Evolutionary conservation across 225 moss, liverwort and hornwort genomes (phyloP).

Genomic region (Bryum argenteum): DNA sequence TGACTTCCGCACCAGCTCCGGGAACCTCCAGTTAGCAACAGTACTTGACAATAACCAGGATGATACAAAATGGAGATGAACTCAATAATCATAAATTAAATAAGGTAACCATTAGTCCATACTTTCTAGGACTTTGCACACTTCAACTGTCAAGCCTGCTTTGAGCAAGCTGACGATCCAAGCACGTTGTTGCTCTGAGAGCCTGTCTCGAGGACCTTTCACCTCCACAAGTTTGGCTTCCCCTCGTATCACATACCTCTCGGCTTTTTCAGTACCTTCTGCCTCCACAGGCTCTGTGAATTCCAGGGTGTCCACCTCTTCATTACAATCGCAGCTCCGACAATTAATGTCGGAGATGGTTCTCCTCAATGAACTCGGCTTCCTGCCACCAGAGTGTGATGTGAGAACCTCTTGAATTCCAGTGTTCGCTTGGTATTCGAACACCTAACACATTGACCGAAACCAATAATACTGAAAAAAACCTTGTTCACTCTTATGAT

Average conservation of each 20-base stretch:
- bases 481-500: not conserved
- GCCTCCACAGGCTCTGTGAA: conserved; percentile 20
- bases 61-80: too few species aligned
- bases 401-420: too few species aligned
- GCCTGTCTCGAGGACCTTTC: conserved; percentile 92
- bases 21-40: too few species aligned
- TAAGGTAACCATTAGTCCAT: conserved; percentile 20
- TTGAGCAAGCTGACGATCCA: conserved; percentile 86
- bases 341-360: conserved; percentile 33
- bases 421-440: too few species aligned
- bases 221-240: conserved; percentile 97
- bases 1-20: conserved; percentile 94
- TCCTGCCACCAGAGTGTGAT: conserved; percentile 19
- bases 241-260: conserved; percentile 43
- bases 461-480: not conserved
- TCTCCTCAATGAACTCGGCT: conserved; percentile 38
- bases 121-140: conserved; percentile 90
- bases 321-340: conserved; percentile 39
- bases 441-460: conserved; percentile 1
- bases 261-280: conserved; percentile 21
- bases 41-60: too few species aligned
- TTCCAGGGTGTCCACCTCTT: conserved; percentile 25
- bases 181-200: conserved; percentile 93
- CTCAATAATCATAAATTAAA: too few species aligned
- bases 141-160: conserved; percentile 78